Conservation (phyloP, 371 early-diverging fungal genomes). For the Mortierella sp. region DNA sequence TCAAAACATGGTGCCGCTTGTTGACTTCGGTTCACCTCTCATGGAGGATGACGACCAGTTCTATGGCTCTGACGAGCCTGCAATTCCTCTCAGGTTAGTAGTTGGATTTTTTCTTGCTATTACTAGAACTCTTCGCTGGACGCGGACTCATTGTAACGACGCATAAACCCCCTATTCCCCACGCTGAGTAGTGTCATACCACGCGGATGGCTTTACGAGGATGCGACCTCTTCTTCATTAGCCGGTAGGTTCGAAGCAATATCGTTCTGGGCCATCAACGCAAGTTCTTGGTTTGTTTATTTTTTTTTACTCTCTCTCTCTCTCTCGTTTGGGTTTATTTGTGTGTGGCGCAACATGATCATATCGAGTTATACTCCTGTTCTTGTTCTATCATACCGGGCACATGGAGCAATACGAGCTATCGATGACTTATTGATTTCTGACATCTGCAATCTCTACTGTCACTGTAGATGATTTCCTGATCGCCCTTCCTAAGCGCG, state of each 20-base stretch:
- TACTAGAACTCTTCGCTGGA: conserved; percentile 1
- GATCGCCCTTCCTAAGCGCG: conserved; percentile 46
- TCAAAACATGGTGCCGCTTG: conserved; percentile 29
- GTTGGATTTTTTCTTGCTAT: background rate
- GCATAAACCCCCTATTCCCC: conserved; percentile 29
- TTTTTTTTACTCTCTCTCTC: background rate
- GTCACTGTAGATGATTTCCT: conserved; percentile 44
- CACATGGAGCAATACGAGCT: too few species aligned
- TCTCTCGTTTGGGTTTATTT: background rate
- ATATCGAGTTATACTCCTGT: too few species aligned
- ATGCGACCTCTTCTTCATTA: conserved; percentile 27
- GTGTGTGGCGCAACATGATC: conserved; percentile 18
- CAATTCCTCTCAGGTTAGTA: conserved; percentile 59
- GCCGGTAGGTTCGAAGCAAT: conserved; percentile 19
- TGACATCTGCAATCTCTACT: background rate
- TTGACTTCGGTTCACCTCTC: conserved; percentile 45
- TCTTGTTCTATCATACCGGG: too few species aligned
- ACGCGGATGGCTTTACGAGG: conserved; percentile 53
- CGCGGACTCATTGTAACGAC: conserved; percentile 37
- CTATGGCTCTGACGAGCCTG: conserved; percentile 49
- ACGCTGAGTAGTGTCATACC: conserved; percentile 55
- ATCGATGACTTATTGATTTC: background rate
- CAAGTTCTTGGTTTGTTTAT: too few species aligned
- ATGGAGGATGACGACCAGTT: conserved; percentile 47
- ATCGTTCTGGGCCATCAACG: too few species aligned